Conservation (phyloP, 352 stramenopile species). For the Blastocystis sp. region DNA sequence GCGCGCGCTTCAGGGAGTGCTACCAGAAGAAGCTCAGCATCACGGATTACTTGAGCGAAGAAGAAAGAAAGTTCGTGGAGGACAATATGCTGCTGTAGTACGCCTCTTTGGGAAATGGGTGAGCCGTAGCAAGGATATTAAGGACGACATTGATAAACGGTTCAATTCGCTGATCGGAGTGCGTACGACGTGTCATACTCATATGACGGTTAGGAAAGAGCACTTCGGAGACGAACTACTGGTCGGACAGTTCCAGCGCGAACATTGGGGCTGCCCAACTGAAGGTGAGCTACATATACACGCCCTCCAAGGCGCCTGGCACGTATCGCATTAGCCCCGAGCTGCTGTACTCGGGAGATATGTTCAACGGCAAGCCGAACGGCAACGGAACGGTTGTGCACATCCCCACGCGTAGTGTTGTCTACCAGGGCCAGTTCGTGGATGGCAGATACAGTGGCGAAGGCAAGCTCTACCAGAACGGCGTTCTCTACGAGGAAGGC, state of each 20-base stretch:
- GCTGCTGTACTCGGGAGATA: constrained; percentile 33
- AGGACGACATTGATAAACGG: background rate
- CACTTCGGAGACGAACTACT: background rate
- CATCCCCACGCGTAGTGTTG: background rate
- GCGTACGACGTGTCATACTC: background rate
- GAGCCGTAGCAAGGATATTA: background rate
- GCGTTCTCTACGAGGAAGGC: constrained; percentile 33
- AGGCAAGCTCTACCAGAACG: constrained; percentile 10
- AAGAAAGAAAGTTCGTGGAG: background rate
- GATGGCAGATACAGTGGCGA: background rate
- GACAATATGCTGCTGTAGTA: constrained; percentile 17
- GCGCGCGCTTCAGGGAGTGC: constrained; percentile 3
- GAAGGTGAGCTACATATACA: background rate
- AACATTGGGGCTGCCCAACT: background rate
- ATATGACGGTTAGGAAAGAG: constrained; percentile 4
- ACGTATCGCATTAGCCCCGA: background rate
- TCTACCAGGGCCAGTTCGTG: constrained; percentile 20
- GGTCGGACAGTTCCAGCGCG: background rate
- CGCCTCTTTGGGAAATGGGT: background rate
- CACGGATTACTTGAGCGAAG: background rate
- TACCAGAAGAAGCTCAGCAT: constrained; percentile 42
- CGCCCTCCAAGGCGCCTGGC: background rate
- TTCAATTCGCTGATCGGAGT: background rate
- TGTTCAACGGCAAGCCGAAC: constrained; percentile 17
- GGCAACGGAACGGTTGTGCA: constrained; percentile 7